A percentile compares a stretch with the other conserved stretches of the same genome.
These are phyloP conservation scores for Cyclaneusma minus DNA, from an alignment of 2,329 filamentous ascomycete genomes.

Conservation along the genomic window DNA sequence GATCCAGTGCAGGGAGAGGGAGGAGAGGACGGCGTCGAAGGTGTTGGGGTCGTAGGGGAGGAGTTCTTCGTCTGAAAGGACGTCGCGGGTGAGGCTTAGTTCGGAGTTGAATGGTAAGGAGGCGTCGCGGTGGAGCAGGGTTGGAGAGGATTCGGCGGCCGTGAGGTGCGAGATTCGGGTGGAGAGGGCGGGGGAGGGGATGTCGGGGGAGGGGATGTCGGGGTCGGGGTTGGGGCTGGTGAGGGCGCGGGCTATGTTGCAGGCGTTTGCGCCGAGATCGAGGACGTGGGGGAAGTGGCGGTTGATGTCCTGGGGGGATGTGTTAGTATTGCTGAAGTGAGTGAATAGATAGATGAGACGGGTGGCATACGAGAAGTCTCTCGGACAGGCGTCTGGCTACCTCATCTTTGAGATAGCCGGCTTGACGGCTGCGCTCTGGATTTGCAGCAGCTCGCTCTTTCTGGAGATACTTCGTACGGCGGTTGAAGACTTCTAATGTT, in stretches of 20 bases:
- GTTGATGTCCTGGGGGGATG: constrained; percentile 64
- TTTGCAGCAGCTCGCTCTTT: constrained; percentile 71
- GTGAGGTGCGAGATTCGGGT: constrained; percentile 58
- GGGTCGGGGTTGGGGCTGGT: constrained; percentile 53
- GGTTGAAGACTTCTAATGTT: constrained; percentile 82
- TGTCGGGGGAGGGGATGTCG: constrained; percentile 32
- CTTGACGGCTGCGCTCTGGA: constrained; percentile 55
- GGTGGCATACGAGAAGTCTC: constrained; percentile 50
- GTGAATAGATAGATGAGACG: background rate
- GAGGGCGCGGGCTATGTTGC: constrained; percentile 78
- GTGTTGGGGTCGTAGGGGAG: constrained; percentile 61
- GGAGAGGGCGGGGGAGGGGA: constrained; percentile 51
- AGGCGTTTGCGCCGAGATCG: constrained; percentile 89
- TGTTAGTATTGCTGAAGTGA: constrained; percentile 1
- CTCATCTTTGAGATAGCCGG: constrained; percentile 90
- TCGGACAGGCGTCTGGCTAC: constrained; percentile 75
- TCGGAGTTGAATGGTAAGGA: constrained; percentile 58
- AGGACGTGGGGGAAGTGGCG: constrained; percentile 71
- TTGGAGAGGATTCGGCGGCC: constrained; percentile 66
- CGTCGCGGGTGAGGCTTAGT: constrained; percentile 56
- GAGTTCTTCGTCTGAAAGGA: constrained; percentile 59
- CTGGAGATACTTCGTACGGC: constrained; percentile 73
- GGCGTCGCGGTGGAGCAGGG: constrained; percentile 67
- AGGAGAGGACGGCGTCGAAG: constrained; percentile 85
- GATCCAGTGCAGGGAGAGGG: constrained; percentile 87